These are phyloP conservation scores for Amniculicola lignicola DNA, from an alignment of 495 filamentous ascomycete genomes.

Conservation along the genomic window DNA sequence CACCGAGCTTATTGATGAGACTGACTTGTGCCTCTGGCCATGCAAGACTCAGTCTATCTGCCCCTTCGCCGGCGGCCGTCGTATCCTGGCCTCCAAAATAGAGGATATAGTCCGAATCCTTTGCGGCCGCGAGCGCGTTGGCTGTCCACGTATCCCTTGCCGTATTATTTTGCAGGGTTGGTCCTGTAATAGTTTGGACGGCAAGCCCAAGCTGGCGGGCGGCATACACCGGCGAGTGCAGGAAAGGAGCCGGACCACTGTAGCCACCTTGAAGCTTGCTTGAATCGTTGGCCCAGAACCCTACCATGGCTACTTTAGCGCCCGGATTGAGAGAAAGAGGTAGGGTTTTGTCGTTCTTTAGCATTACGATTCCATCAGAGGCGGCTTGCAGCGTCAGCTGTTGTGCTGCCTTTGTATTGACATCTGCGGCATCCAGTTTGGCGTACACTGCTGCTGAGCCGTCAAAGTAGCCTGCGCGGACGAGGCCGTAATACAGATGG, in stretches of 20 bases:
- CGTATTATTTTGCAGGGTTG: constrained; percentile 1
- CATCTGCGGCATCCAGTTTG: not conserved
- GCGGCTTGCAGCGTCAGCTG: constrained; percentile 6
- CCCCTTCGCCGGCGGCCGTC: constrained; percentile 42
- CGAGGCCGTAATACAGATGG: constrained; percentile 13
- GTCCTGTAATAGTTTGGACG: constrained; percentile 6
- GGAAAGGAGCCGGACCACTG: constrained; percentile 41
- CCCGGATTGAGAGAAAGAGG: constrained; percentile 32
- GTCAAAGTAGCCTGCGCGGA: constrained; percentile 17
- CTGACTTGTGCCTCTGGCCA: constrained; percentile 48
- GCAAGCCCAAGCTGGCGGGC: constrained; percentile 34
- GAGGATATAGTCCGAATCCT: constrained; percentile 44
- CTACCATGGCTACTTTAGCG: constrained; percentile 43
- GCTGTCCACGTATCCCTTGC: constrained; percentile 12
- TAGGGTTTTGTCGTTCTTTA: constrained; percentile 32
- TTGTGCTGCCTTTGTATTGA: constrained; percentile 4
- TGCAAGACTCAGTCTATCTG: constrained; percentile 45
- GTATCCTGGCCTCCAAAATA: constrained; percentile 49
- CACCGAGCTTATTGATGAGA: constrained; percentile 42
- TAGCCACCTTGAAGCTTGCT: constrained; percentile 46
- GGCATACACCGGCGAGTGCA: constrained; percentile 40
- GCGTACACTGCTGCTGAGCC: not conserved
- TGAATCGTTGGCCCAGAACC: constrained; percentile 43
- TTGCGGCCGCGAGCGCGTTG: constrained; percentile 20
- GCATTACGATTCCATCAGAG: constrained; percentile 11